Percentiles rank a stretch among this genome's conserved stretches.
Conservation (phyloP, 768 basidiomycete genomes). For the Trametes sanguinea region DNA sequence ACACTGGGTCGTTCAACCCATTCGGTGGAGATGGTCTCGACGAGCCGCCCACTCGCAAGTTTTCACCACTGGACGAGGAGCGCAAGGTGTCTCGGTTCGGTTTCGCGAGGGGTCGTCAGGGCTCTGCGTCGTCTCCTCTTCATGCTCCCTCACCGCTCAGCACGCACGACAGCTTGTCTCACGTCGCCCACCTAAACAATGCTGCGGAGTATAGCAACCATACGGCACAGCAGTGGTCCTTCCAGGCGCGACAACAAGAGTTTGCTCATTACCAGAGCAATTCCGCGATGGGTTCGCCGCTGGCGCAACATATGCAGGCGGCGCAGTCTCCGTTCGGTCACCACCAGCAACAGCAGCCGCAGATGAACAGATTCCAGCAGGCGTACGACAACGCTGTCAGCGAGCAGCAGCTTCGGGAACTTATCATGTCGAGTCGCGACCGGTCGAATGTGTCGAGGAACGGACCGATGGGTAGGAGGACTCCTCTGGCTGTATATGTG, state of each 20-base stretch:
- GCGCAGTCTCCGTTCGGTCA: constrained; percentile 35
- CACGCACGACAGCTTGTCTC: constrained; percentile 46
- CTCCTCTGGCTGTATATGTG: constrained; percentile 42
- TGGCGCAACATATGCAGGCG: constrained; percentile 48
- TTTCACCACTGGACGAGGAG: constrained; percentile 57
- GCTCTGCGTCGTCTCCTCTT: constrained; percentile 63
- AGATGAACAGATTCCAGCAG: constrained; percentile 48
- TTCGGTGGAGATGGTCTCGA: constrained; percentile 62
- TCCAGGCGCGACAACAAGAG: constrained; percentile 42
- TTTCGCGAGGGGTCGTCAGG: constrained; percentile 73
- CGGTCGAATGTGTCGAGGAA: constrained; percentile 42
- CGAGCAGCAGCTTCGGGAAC: constrained; percentile 76
- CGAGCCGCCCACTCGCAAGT: constrained; percentile 38
- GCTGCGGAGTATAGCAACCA: constrained; percentile 33
- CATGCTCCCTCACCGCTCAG: constrained; percentile 58
- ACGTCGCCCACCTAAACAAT: constrained; percentile 47
- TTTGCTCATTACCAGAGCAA: constrained; percentile 40
- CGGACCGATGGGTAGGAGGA: constrained; percentile 49
- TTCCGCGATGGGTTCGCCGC: constrained; percentile 47
- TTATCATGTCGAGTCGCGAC: constrained; percentile 72
- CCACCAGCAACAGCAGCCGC: constrained; percentile 20
- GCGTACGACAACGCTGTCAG: constrained; percentile 61
- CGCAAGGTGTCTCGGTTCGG: constrained; percentile 79
- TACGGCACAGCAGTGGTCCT: constrained; percentile 47
- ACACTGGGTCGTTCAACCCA: constrained; percentile 79